Conservation (phyloP, 495 filamentous ascomycete genomes). For the Penicillium lagena region DNA sequence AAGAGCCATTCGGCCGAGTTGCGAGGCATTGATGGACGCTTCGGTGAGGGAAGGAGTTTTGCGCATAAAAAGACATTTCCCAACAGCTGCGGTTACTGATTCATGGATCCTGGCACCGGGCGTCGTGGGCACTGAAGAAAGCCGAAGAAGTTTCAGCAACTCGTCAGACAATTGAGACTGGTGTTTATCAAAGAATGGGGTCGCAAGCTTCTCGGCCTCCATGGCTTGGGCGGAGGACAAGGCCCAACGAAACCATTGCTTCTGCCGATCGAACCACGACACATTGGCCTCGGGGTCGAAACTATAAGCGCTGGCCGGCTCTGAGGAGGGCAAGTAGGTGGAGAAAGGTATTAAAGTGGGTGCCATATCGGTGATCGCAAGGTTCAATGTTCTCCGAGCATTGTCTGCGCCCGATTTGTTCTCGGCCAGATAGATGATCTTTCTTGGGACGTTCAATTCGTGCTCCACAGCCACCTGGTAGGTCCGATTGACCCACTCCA, state of each 20-base stretch:
- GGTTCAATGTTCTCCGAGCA: slow-evolving; percentile 29
- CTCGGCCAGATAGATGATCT: slow-evolving; percentile 28
- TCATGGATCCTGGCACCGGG: slow-evolving; percentile 14
- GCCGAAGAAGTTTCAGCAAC: slow-evolving; percentile 29
- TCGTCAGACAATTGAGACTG: slow-evolving; percentile 27
- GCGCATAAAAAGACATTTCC: slow-evolving; percentile 31
- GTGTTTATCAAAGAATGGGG: slow-evolving; percentile 27
- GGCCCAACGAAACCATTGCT: slow-evolving; percentile 37
- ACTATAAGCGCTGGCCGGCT: slow-evolving; percentile 14
- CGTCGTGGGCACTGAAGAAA: not conserved
- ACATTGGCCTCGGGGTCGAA: slow-evolving; percentile 13
- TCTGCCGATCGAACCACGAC: slow-evolving; percentile 28
- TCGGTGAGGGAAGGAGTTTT: slow-evolving; percentile 14
- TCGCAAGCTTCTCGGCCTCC: slow-evolving; percentile 3
- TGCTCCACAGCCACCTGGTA: slow-evolving; percentile 23
- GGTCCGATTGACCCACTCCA: slow-evolving; percentile 28
- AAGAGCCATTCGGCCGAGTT: slow-evolving; percentile 25
- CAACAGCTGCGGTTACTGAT: slow-evolving; percentile 32
- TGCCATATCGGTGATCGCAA: slow-evolving; percentile 18
- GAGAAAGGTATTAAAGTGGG: slow-evolving; percentile 22
- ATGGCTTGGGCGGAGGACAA: slow-evolving; percentile 17
- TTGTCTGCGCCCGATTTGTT: slow-evolving; percentile 26
- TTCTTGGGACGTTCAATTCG: slow-evolving; percentile 5
- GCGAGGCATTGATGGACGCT: slow-evolving; percentile 17
- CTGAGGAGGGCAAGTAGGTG: slow-evolving; percentile 27